Evolutionary conservation across 148 eudicot genomes (phyloP), one percentile per base, ranked within the genome.

Genomic region (Rhododendron ovatum): DNA sequence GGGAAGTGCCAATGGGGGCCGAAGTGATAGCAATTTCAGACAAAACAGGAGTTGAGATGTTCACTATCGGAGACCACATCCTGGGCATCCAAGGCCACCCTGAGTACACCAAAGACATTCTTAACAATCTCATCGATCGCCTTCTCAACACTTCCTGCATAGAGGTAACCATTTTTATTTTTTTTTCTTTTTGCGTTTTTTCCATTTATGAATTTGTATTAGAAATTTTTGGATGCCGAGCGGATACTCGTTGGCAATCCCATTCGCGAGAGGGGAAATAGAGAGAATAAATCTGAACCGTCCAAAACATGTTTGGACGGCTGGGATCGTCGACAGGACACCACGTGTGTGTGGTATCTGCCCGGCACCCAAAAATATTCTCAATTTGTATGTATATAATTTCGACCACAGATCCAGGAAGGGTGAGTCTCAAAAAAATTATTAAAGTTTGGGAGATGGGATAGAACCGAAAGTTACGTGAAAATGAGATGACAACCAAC

Each of bases 41-140:
- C 48, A 95, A 95, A 85, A 95, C 98, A 50, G 89, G 90, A 7
- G 93, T 95, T 13, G 98, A 95, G 74, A 95, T 95, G 98, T 95
- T 92, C 79, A 84, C 83, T 24, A 90, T 92, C 80, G 94, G 93
- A n/a, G 88, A 94, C 35, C 92, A 95, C 87, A 90, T 94, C 65
- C 74, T 95, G 55, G 96, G 96, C 1, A 94, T 89, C 80, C 96
- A 95, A 88, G 98, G 98, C 4, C 98, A 95, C 86, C 98, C 98
- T 2, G 98, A 95, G 87, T 95, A 93, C 89, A 89, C 93, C 87
- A 89, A 85, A 65, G 94, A 94, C 90, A 95, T 95, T 55, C 94
- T 95, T 63, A 69, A 73, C 67, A 86, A 91, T 85, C 90, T 94
- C 81, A 87, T 95, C 48, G 92, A 92, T 57, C 93, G 95, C 69